Evolutionary conservation across 148 eudicot genomes (phyloP), one percentile per base, ranked within the genome.

Genomic region (Euryodendron excelsum): DNA sequence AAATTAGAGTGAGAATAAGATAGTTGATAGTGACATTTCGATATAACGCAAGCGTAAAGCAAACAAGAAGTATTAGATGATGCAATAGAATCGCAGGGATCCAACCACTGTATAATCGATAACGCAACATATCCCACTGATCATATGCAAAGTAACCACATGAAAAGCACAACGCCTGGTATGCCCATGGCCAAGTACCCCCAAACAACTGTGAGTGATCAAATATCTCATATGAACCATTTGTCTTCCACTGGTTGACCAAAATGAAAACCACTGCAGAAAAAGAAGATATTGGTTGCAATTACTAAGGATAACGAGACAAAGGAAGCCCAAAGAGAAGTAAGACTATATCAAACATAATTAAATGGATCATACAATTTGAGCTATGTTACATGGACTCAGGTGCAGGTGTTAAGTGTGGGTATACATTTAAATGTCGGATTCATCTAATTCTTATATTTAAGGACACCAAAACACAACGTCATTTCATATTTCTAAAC

Each of bases 111-210:
- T 90, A 91, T 34, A 95, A 75, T 52, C 86, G 87, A 48, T 89
- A 82, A 8, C 74, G 73, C 82, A 96, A 65, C 99, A 96, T 96
- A 83, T 96, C 98, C 87, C 64, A 89, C 67, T 96, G 99, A 85
- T 96, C 99, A 80, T 96, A 96, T 0, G 97, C 99, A 79, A 96
- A 96, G 82, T 93, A 96, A 74, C 98, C 99, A 69, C 86, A 87
- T 4, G 97, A 96, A 73, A 90, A 82, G 82, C 92, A 90, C 70
- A 96, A 86, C n/a, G 94, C 92, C 44, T 86, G 73, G 75, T 89
- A 96, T 41, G 98, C 98, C 87, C 88, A 88, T 0, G 88, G 85
- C 99, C 99, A 96, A 53, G 92, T 86, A 74, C 73, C 77, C 9
- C 81, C 82, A 77, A 91, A 92, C 78, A 93, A 80, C 76, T 90